These are phyloP conservation scores for Juglanconis sp. DNA, from an alignment of 2,329 filamentous ascomycete genomes.

Conservation along the genomic window DNA sequence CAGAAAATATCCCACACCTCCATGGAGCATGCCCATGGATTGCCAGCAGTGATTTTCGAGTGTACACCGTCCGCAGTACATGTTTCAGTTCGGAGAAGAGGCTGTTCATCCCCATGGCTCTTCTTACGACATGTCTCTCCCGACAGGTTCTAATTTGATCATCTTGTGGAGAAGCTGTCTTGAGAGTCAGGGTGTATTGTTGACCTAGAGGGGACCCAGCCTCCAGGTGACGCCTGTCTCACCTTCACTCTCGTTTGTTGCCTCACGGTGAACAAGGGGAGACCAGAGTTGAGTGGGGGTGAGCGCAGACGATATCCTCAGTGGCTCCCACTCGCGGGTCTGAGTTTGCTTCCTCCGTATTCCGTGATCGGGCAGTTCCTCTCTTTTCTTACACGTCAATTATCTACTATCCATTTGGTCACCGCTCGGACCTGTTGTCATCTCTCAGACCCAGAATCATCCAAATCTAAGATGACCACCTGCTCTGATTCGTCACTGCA, in stretches of 20 bases:
- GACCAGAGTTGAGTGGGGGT: neutral
- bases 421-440: neutral
- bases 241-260: slow-evolving; percentile 10
- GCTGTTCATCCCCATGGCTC: neutral
- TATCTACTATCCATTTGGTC: neutral
- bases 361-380: neutral
- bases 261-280: slow-evolving; percentile 7
- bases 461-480: neutral
- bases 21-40: neutral
- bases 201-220: neutral
- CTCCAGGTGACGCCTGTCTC: slow-evolving; percentile 12
- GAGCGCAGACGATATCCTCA: neutral
- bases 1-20: neutral
- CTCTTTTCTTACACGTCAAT: neutral
- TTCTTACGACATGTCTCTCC: slow-evolving; percentile 9
- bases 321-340: neutral
- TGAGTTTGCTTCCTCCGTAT: neutral
- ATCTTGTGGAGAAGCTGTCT: neutral
- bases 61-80: neutral
- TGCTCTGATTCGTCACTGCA: neutral
- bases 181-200: slow-evolving; percentile 1
- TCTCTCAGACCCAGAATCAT: neutral
- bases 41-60: neutral
- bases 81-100: slow-evolving; percentile 1
- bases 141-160: slow-evolving; percentile 1